Conservation (phyloP, 2,329 filamentous ascomycete genomes). For the Aspergillus bombycis region DNA sequence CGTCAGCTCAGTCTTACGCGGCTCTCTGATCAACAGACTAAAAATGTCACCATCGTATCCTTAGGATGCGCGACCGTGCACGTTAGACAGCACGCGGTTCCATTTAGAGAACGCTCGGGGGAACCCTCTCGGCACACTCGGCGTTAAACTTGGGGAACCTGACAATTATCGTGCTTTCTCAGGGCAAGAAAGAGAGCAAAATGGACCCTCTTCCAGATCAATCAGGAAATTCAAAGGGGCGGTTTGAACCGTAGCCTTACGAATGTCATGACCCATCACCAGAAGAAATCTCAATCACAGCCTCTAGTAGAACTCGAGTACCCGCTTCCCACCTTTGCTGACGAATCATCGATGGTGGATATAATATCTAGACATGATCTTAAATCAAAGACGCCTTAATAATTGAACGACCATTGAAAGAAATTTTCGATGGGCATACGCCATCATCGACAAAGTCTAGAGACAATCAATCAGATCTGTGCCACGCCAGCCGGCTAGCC, state of each 20-base stretch:
- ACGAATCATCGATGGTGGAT: constrained; percentile 11
- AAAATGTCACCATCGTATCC: constrained; percentile 21
- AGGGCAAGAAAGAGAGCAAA: background rate
- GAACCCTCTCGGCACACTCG: constrained; percentile 2
- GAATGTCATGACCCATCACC: constrained; percentile 9
- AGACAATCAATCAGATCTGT: background rate
- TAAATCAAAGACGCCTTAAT: background rate
- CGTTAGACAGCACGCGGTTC: constrained; percentile 7
- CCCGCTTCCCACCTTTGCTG: constrained; percentile 9
- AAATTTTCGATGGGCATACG: background rate
- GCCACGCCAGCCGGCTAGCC: constrained; percentile 1
- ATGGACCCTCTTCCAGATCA: background rate
- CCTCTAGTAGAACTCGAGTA: background rate
- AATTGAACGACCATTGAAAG: background rate
- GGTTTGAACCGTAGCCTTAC: constrained; percentile 18
- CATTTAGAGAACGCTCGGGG: constrained; percentile 4
- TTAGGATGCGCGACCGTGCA: constrained; percentile 18
- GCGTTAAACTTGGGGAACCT: background rate
- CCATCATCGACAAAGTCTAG: constrained; percentile 6
- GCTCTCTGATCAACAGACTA: constrained; percentile 25
- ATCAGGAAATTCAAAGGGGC: constrained; percentile 10
- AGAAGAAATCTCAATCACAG: constrained; percentile 3
- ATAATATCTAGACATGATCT: background rate
- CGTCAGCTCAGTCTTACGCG: constrained; percentile 26
- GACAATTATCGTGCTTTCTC: background rate